Base-by-base conservation (phyloP, 2,329 filamentous ascomycete genomes). In the Pseudogymnoascus sp. region DNA sequence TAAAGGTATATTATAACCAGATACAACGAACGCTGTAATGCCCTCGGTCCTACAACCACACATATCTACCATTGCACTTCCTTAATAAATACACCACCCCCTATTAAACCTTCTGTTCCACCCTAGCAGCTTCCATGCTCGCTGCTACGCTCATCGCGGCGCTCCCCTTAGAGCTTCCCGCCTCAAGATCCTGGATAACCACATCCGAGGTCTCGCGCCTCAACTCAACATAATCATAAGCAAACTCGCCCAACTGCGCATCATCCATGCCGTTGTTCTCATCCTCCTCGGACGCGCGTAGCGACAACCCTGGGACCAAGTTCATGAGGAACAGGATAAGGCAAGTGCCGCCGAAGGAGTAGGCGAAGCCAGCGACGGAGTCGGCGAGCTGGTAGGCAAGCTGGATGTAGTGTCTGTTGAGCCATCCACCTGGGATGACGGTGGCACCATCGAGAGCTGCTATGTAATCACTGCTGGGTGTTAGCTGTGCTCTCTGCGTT, bases 231-330 rank as follows among this genome's bases (percentile, higher is more conserved):
- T 96, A 96, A 75, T 96, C 92, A 75, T 96, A 96, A n/a, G 91
- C 92, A 74, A 95, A 96, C 78, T 96, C 92, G 74, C 92, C 92
- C 71, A 96, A 90, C 76, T 96, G 91, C 24, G 89, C 87, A 70
- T 96, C 92, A 71, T 96, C 91, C 65, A 96, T 92, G 68, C 91
- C 91, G 43, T 91, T 79, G 61, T 92, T 86, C 75, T 96, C 91
- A 38, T 90, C 89, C 66, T 95, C 89, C 69, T 91, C 88, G 12
- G 79, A 82, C 0, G 87, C 88, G 60, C 91, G 89, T 50, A 96
- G 85, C 63, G 84, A 84, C 40, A 96, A 79, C 11, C 88, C 88
- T 0, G 91, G 90, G 26, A 95, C 81, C 67, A 91, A 81, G 74
- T 92, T 92, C 78, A 93, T 87, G 67, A 93, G 69, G 74, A 91